Evolutionary conservation across 2,329 filamentous ascomycete genomes (phyloP).

Genomic region (Tolypocladium pustulatum): DNA sequence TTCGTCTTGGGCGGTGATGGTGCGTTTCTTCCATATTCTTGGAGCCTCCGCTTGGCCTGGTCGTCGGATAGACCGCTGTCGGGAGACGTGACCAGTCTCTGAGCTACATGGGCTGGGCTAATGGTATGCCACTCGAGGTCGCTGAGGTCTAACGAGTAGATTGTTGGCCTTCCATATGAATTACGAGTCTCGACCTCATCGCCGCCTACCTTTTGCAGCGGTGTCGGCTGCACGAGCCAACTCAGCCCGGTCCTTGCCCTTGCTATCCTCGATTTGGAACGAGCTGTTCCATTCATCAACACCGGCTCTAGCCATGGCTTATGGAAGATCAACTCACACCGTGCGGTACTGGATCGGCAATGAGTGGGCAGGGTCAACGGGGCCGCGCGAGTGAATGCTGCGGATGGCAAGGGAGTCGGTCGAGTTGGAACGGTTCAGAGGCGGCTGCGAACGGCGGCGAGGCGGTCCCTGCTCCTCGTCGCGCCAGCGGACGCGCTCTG

Average conservation of each 20-base stretch:
- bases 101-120: constrained; percentile 44
- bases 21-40: constrained; percentile 55
- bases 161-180: not conserved
- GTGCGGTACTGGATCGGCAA: constrained; percentile 46
- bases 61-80: constrained; percentile 48
- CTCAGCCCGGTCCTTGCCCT: constrained; percentile 31
- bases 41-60: constrained; percentile 42
- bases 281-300: constrained; percentile 19
- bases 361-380: constrained; percentile 14
- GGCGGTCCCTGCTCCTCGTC: constrained; percentile 22
- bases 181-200: not conserved
- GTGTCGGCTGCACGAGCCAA: constrained; percentile 28
- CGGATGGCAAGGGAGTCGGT: constrained; percentile 30
- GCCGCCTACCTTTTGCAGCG: constrained; percentile 30
- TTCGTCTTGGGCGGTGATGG: constrained; percentile 55
- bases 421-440: constrained; percentile 14
- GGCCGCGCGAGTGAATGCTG: constrained; percentile 20
- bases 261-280: constrained; percentile 45
- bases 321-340: constrained; percentile 25
- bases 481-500: constrained; percentile 24
- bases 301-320: not conserved
- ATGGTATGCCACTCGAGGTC: constrained; percentile 60
- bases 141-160: constrained; percentile 37
- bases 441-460: constrained; percentile 7
- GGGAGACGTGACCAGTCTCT: constrained; percentile 45